phyloP scores from a whole-genome alignment of 129 eudicot genomes.

The Sambucus nigra region DNA sequence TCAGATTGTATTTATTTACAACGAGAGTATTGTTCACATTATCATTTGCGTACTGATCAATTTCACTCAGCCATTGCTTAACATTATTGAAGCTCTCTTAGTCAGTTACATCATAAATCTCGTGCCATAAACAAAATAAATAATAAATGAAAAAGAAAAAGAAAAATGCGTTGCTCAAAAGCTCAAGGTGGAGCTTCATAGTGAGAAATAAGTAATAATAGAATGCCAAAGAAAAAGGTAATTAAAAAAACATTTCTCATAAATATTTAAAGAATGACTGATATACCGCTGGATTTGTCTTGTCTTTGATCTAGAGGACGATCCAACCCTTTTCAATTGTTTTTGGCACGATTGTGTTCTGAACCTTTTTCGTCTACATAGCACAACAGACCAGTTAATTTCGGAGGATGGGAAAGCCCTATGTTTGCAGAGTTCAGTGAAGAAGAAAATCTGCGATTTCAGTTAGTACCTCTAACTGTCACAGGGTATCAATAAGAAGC shows the following conservation, averaged over 20 bases:
- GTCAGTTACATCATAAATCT: constrained; percentile 80
- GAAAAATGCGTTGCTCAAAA: neutral
- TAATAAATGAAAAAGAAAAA: constrained; percentile 9
- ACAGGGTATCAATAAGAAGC: constrained; percentile 70
- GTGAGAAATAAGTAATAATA: neutral
- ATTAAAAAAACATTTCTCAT: too few species aligned
- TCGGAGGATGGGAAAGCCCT: neutral
- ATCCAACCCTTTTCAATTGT: constrained; percentile 55
- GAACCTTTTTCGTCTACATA: constrained; percentile 94
- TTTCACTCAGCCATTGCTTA: constrained; percentile 81
- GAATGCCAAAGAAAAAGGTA: neutral
- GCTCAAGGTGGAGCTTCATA: neutral
- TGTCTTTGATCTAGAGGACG: too few species aligned
- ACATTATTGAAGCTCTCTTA: constrained; percentile 81
- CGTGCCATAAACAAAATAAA: constrained; percentile 28
- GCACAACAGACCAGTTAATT: constrained; percentile 7
- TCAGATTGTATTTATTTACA: constrained; percentile 70
- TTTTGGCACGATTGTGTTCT: constrained; percentile 95
- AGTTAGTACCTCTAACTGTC: constrained; percentile 82
- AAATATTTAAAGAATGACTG: constrained; percentile 45
- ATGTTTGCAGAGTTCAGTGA: neutral
- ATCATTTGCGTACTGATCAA: constrained; percentile 78
- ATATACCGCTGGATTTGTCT: too few species aligned
- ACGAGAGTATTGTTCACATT: constrained; percentile 79
- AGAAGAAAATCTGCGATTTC: constrained; percentile 14